Base-by-base conservation (phyloP, 768 basidiomycete genomes). In the Leccinum subtestaceum region DNA sequence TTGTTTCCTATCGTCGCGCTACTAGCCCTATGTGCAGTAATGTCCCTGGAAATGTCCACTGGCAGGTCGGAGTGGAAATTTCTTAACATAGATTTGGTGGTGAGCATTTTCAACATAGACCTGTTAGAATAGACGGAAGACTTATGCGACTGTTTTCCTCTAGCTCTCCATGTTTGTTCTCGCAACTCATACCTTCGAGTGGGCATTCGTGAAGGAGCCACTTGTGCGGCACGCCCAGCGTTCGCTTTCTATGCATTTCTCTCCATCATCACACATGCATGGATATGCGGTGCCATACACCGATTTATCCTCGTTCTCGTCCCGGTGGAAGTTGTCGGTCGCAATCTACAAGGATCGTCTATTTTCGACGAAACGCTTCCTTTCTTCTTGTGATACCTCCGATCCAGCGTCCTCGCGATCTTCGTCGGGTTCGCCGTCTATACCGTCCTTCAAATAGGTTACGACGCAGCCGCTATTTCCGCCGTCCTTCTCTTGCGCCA, bases 1-100 rank as follows among this genome's bases (percentile, higher is more conserved):
- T 58, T 85, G 25, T 73, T 82, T 34, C 82, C 83, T 3, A 56
- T 83, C 45, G 75, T 80, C 0, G 65, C 80, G 4, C 77, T 75
- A 67, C 61, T 73, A 10, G 70, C 78, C 4, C 80, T 79, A 56
- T 75, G 78, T 31, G 77, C 77, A 3, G 71, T 73, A 3, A 0
- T 52, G 31, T 64, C 52, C 3, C 23, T 68, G 55, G 63, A 69
- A 5, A n/a, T 63, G 25, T 63, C 62, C 0, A 15, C 23, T 5
- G 60, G 53, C 3, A 49, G 19, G 3, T 59, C 57, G 4, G 46
- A 60, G 17, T 45, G 15, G 4, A 19, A 32, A 34, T 51, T 46
- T 34, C 15, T 52, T 5, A 62, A 71, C 13, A 6, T 62, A 7
- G 50, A 53, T 19, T 52, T 69, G 2, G 40, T 38, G 31, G 70